These are phyloP conservation scores for Yamadazyma triangularis DNA, from an alignment of 1,139 yeast species.

Conservation along the genomic window DNA sequence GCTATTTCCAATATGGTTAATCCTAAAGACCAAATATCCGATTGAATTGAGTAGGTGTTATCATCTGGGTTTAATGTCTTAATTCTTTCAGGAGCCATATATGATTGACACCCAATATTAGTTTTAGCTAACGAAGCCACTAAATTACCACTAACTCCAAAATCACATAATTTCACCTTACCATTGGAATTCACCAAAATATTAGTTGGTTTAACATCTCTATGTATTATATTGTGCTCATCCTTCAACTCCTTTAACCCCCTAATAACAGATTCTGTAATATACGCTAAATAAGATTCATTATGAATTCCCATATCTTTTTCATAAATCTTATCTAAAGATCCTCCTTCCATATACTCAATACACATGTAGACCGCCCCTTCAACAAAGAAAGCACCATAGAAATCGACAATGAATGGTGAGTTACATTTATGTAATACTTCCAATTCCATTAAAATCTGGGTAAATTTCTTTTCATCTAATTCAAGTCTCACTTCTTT, in stretches of 20 bases:
- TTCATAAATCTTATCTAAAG: slow-evolving; percentile 80
- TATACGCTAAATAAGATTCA: slow-evolving; percentile 68
- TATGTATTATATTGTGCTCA: slow-evolving; percentile 85
- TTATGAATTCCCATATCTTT: slow-evolving; percentile 71
- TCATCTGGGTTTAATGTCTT: slow-evolving; percentile 57
- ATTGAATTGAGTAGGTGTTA: slow-evolving; percentile 84
- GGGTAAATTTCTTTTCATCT: slow-evolving; percentile 87
- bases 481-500: slow-evolving; percentile 90
- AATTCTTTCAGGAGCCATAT: slow-evolving; percentile 98
- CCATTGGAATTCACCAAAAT: slow-evolving; percentile 79
- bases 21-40: slow-evolving; percentile 96
- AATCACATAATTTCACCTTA: slow-evolving; percentile 88
- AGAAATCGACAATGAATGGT: slow-evolving; percentile 89
- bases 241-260: slow-evolving; percentile 85
- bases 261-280: slow-evolving; percentile 73
- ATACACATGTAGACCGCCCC: slow-evolving; percentile 98
- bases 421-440: slow-evolving; percentile 86
- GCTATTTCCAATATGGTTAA: slow-evolving; percentile 86
- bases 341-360: slow-evolving; percentile 98
- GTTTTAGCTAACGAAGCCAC: slow-evolving; percentile 96
- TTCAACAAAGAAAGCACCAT: slow-evolving; percentile 95
- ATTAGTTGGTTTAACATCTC: slow-evolving; percentile 97
- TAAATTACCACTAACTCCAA: slow-evolving; percentile 93
- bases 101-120: slow-evolving; percentile 95
- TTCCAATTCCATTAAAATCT: slow-evolving; percentile 93